Evolutionary conservation across 2,329 filamentous ascomycete genomes (phyloP), one percentile per base, ranked within the genome.

Genomic region (Calonectria honghensis): DNA sequence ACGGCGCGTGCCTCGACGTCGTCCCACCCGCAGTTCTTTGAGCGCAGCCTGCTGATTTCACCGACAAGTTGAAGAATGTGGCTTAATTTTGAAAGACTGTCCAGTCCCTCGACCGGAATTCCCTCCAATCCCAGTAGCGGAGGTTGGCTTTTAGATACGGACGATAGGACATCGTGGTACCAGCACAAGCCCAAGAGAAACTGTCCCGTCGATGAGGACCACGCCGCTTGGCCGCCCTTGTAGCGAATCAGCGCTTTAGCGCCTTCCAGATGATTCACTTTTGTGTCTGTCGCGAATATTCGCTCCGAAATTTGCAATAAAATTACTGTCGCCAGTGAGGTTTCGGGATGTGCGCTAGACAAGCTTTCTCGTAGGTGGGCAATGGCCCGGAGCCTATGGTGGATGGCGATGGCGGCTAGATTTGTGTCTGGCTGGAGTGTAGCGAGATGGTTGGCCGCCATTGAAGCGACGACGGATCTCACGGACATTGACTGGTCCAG

Each of bases 401-500:
- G 57, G 24, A 63, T 41, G 24, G 57, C 57, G 2, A 31, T 63
- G 35, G 35, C 18, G 24, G 57, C 57, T 4, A 63, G 14, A 24
- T 63, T 63, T 35, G 35, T 41, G n/a, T 63, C 57, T 11, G 57
- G 57, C 11, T 63, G 57, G 35, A 63, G 57, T 7, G 57, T 41
- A 4, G 57, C 57, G 11, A 63, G 57, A 9, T 63, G 57, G 37
- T 63, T 63, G 7, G 57, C 57, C 3, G 57, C 57, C 57, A 63
- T 63, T 16, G 57, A 63, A 31, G 57, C 39, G 24, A 63, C 37
- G 24, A 63, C 57, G 9, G 37, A 41, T 63, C 57, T 63, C 35
- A 63, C 6, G 13, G 57, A 18, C 24, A 63, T 63, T 4, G 57
- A 63, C 16, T 39, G 35, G 1, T 63, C 57, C 14, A 63, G 35